These are phyloP conservation scores for Sonneratia caseolaris DNA, from an alignment of 345 rosid species.

Conservation along the genomic window DNA sequence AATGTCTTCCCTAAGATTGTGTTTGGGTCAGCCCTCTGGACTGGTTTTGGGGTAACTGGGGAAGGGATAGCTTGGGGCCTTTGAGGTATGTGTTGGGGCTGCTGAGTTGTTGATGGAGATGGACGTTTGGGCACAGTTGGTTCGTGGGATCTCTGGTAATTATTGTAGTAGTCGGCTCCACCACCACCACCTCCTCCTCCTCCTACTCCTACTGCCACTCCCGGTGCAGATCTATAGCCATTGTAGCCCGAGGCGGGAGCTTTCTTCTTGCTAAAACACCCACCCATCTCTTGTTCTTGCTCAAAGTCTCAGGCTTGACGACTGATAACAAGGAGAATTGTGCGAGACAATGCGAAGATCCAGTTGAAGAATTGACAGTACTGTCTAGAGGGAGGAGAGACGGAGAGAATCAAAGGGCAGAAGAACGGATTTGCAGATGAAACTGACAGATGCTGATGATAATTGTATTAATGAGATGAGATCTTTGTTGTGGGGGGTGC, in stretches of 20 bases:
- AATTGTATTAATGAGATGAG: neutral
- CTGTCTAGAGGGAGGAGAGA: neutral
- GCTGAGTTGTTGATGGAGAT: conserved; percentile 3
- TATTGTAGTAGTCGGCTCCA: neutral
- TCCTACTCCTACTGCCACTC: neutral
- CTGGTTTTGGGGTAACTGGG: conserved; percentile 3
- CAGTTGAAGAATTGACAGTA: neutral
- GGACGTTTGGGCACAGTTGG: conserved; percentile 4
- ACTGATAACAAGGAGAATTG: neutral
- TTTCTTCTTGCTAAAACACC: conserved; percentile 8
- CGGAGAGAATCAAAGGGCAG: neutral
- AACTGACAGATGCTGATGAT: neutral
- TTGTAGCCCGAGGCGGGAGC: conserved; percentile 7
- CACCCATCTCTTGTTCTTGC: conserved; percentile 10
- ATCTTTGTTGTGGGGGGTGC: neutral
- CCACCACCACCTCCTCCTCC: conserved; percentile 1
- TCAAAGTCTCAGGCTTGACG: neutral
- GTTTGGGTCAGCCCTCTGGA: conserved; percentile 30
- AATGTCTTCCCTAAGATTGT: conserved; percentile 66
- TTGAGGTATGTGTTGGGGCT: neutral
- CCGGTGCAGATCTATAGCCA: conserved; percentile 10
- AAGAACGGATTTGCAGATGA: neutral
- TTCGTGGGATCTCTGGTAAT: conserved; percentile 7
- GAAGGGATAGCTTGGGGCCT: neutral
- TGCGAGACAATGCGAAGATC: neutral